Percentiles rank a stretch among this genome's conserved stretches.
Conservation (phyloP, 2,329 filamentous ascomycete genomes). For the Trichophyton verrucosum region DNA sequence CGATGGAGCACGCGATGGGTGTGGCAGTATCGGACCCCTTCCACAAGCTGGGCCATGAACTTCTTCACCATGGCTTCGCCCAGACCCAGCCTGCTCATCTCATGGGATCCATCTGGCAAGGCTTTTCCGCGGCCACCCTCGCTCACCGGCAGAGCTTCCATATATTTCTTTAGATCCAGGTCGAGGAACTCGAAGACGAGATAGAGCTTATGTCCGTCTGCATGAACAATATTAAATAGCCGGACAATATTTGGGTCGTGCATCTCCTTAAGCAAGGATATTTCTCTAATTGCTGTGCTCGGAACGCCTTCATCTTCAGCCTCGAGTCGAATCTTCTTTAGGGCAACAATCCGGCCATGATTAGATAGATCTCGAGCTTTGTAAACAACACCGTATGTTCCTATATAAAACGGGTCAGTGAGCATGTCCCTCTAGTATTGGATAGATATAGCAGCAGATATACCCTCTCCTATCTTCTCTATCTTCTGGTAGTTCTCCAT, state of each 20-base stretch:
- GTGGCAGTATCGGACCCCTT: constrained; percentile 79
- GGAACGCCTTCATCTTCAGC: constrained; percentile 91
- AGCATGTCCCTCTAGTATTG: background rate
- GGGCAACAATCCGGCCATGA: constrained; percentile 70
- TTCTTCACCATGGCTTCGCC: constrained; percentile 76
- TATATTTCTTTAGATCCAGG: constrained; percentile 87
- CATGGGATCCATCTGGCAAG: constrained; percentile 61
- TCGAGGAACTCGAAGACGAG: constrained; percentile 88
- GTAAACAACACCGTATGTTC: constrained; percentile 91
- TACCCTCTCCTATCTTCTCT: constrained; percentile 93
- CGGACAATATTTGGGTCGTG: constrained; percentile 80
- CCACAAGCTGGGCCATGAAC: constrained; percentile 80
- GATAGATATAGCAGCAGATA: constrained; percentile 22
- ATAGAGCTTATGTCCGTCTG: constrained; percentile 88
- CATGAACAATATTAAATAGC: constrained; percentile 83
- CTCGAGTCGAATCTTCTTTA: constrained; percentile 93
- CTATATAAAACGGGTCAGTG: constrained; percentile 34
- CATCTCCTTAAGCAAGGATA: constrained; percentile 90
- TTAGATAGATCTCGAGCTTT: constrained; percentile 79
- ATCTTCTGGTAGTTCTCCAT: constrained; percentile 98
- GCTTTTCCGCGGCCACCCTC: constrained; percentile 78
- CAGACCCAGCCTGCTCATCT: constrained; percentile 56
- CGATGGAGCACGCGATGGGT: constrained; percentile 80
- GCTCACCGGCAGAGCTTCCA: constrained; percentile 75
- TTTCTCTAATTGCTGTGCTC: constrained; percentile 85